These are phyloP conservation scores for Edaphochlamys debaryana DNA, from an alignment of 139 green algal species.

Conservation along the genomic window DNA sequence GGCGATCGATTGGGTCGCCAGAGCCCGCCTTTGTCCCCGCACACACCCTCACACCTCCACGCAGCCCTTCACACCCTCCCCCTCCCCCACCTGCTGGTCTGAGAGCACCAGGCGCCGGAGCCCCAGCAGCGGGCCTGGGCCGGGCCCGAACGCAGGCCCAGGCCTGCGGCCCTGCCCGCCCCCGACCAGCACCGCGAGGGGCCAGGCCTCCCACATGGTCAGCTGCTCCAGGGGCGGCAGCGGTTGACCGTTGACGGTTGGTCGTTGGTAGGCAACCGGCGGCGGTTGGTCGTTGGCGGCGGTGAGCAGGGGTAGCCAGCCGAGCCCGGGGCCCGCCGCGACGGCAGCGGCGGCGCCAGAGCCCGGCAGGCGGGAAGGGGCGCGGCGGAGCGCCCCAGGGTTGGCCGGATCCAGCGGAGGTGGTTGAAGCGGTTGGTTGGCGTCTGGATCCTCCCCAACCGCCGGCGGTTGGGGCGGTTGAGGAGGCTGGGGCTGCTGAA, in stretches of 20 bases:
- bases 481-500: not conserved
- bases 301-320: conserved; percentile 9
- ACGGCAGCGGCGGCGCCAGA: not conserved
- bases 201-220: conserved; percentile 27
- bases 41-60: not conserved
- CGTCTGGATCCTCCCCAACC: not conserved
- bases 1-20: no score
- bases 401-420: no score
- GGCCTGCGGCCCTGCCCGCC: not conserved
- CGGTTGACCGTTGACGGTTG: no score
- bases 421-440: no score
- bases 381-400: no score
- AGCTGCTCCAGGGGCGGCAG: not conserved
- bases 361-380: no score
- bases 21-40: no score
- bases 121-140: not conserved
- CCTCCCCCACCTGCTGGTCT: conserved; percentile 14
- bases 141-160: no score
- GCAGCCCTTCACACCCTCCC: not conserved
- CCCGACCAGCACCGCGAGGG: conserved; percentile 2
- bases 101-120: conserved; percentile 31
- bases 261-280: no score
- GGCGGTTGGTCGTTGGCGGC: not conserved
- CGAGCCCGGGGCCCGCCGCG: not conserved
- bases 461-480: not conserved